Evolutionary conservation across 108 stramenopile species (phyloP), one percentile per base, ranked within the genome.

Genomic region (Pseudonitzschia pungens): DNA sequence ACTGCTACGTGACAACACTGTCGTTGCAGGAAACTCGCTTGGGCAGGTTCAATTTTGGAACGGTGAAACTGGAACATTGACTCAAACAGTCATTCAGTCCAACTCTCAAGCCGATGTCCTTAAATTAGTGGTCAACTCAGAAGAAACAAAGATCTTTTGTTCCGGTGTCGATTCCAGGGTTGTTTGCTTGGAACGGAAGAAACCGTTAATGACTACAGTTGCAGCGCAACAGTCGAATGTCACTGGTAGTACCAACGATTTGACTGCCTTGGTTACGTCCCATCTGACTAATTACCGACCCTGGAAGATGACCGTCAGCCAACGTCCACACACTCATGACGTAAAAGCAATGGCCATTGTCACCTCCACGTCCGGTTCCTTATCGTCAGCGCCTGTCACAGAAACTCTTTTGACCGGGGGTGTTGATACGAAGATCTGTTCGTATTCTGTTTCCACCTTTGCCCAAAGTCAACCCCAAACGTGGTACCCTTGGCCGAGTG

Each of bases 31-130:
- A 26, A 96, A 96, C 71, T 96, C 95, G 1, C 70, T 91, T 28
- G 97, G 96, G 20, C 81, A 95, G 52, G 83, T 98, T 10, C 96
- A 96, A 59, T 77, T 97, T 32, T 98, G 95, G 96, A 96, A 98
- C 60, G 91, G 91, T 16, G 36, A 74, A 53, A 84, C 83, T 12
- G 93, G 98, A 20, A 96, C 96, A 14, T 78, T 95, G 72, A 65
- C 78, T 18, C 89, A 95, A 68, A 84, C 86, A 9, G 86, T 98
- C 55, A 69, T 80, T 42, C 94, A 96, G 50, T 93, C 96, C 53
- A 86, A 91, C 63, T 71, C 53, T 18, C 82, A 83, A 42, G 89
- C 94, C 18, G 97, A 97, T 83, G 92, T 98, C 27, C 81, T 97
- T 4, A 82, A 84, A 18, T 69, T 98, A 43, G 93, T 86, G 43